Evolutionary conservation across 2,329 filamentous ascomycete genomes (phyloP), one percentile per base, ranked within the genome.

Genomic region (Cladophialophora yegresii): DNA sequence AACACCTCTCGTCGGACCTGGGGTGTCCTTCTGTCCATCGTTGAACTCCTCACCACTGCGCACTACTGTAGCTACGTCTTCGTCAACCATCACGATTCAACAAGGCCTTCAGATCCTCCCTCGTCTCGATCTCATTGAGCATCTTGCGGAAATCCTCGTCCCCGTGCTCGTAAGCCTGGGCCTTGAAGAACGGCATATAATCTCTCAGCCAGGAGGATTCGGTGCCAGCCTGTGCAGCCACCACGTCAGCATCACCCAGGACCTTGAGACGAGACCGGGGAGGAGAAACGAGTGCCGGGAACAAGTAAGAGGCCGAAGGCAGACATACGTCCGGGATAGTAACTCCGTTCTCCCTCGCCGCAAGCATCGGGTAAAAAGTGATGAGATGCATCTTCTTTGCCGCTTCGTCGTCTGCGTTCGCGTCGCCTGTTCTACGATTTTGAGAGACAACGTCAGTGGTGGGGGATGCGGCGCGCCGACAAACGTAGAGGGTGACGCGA

Each of bases 121-220:
- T 56, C 2, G 58, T 36, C 26, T 69, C 56, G 16, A 67, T 58
- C 40, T 70, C 68, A 2, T 68, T 61, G 1, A 61, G 33, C 66
- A 68, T 67, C 10, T 62, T 54, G 22, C 61, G 57, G 55, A 67
- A 67, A 16, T 63, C 50, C 50, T 69, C 54, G 45, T 67, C 63
- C 16, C 43, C 58, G 23, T 67, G 61, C 12, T 61, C 66, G 36
- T 63, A 55, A 7, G 63, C 63, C 51, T 62, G 65, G n/a, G 61
- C 26, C 49, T 64, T 64, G 62, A 71, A 70, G 40, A 68, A 67
- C 4, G 67, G 54, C 60, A 68, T 67, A 28, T 67, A 61, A 22
- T 66, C 61, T 40, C 67, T 65, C 36, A 71, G 51, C 68, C 68
- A 71, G 23, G 16, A 60, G 1, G 40, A 65, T 58, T 71, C 69